Evolutionary conservation across 2,329 filamentous ascomycete genomes (phyloP), one percentile per base, ranked within the genome.

Genomic region (Talaromyces sp.): DNA sequence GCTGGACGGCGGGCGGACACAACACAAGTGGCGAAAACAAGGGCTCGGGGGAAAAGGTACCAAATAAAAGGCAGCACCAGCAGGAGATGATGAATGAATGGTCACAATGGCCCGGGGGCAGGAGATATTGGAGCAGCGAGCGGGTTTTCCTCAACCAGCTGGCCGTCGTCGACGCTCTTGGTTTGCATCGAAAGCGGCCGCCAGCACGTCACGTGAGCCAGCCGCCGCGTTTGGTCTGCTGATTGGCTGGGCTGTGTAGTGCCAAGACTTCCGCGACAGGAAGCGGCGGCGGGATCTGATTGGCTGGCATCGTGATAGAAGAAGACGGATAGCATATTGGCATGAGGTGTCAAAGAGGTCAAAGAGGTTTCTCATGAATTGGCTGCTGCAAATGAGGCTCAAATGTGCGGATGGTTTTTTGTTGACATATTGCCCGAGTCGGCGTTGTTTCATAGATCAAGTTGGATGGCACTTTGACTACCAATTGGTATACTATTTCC

Each of bases 121-220:
- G 58, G 33, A 22, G 36, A 61, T 39, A 58, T 28, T 17, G 13
- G 36, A 54, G 60, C 19, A 54, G 55, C 27, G 55, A 19, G 54
- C 27, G 51, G 30, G 59, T 62, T 61, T 55, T 61, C 19, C 39
- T 70, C 71, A 63, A 65, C 65, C 65, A 59, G 59, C 55, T 32
- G 59, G 28, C 28, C 27, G 51, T 55, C 22, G 33, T 58, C 30
- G 60, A 55, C 63, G 66, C 71, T 70, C 69, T 47, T 69, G 72
- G 72, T 75, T 76, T 75, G 74, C 72, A 72, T 74, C 71, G 67
- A 75, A 72, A 72, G 73, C 74, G 71, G 71, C 70, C 73, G 72
- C 54, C 65, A 62, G 59, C 19, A 28, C 28, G 22, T 73, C 72
- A 75, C 70, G 71, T 74, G 72, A 68, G 44, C 61, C 65, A 62